Base-by-base conservation (phyloP, 2,329 filamentous ascomycete genomes). In the Periglandula ipomoeae region DNA sequence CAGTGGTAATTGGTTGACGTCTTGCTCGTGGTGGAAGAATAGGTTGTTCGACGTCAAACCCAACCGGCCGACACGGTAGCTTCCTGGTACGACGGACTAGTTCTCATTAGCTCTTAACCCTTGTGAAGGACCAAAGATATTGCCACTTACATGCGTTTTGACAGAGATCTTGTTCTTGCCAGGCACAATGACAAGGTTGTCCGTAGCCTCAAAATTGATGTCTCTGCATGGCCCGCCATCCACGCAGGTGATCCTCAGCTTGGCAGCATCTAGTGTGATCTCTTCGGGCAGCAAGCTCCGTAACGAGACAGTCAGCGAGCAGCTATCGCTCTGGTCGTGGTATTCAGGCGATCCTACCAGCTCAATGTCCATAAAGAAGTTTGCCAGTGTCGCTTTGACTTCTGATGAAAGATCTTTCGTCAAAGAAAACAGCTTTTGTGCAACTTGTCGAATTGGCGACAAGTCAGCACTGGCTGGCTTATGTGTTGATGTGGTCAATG, bases 61-160 rank as follows among this genome's bases (percentile, higher is more conserved):
- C 34, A 95, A 71, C 54, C 82, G 81, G 56, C 89, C 86, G 40
- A 93, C 77, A 50, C 82, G 77, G 59, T 89, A 96, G 23, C 77
- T 78, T 1, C 89, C 89, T 20, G 84, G 79, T 3, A 87, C 78
- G 30, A 81, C 77, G 15, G 78, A 70, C 79, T 85, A 35, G 1
- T 20, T 3, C 5, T 27, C 26, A 51, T 73, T 55, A 72, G 15
- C 6, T 41, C 24, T 17, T 15, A 23, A 22, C 5, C 2, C 11
- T 43, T 24, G 26, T 38, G 23, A 34, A 23, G 17, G 17, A 48
- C 9, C 15, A 8, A 22, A 13, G 19, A 17, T 26, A 2, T 7
- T 6, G 8, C 11, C 23, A 63, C 68, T 59, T 56, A 65, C 62
- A 52, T 62, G 68, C 59, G 60, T 66, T 30, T 59, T 57, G 4